Evolutionary conservation across 2,329 filamentous ascomycete species (phyloP), one percentile per base, ranked within the genome.

Genomic region (Amauroascus niger): DNA sequence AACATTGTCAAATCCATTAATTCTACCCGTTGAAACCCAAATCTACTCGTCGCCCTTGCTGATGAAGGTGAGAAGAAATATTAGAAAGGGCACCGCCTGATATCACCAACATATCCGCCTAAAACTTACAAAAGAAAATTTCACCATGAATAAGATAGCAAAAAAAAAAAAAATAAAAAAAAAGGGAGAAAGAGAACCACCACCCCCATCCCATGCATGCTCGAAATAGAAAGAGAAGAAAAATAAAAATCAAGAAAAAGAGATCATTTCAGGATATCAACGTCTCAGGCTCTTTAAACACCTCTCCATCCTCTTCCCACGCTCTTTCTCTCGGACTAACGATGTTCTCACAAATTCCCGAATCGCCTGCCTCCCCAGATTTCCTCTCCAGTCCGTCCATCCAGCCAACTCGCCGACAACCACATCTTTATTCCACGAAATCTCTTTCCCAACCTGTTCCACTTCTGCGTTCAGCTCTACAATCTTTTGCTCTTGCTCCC

Each of bases 391-490:
- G 39, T 94, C 88, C 64, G 95, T 90, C 88, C 93, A 98, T 14
- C 87, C 89, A 0, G 93, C 93, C 53, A 98, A 70, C 71, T 98
- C 93, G 1, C 82, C 79, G 6, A 94, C 91, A 22, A 97, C 91
- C 13, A 91, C 88, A 68, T 94, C 88, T 71, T 96, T 91, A 46
- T 90, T 95, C 68, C 93, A 95, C 48, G 88, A 76, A 53, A 98
- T 74, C 69, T 98, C 93, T 49, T 81, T 81, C 0, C 85, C 84
- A n/a, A 95, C 70, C 41, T 82, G 79, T 18, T 84, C 80, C 9
- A 87, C 79, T 65, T 96, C 88, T 16, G 76, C 70, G 58, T 84
- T 80, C 20, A 80, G 81, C 58, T 83, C 82, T 13, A 80, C 78
- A 35, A 88, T 87, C 62, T 86, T 88, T 59, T 87, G 84, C 70